Evolutionary conservation across 208 protist genomes (phyloP).

Genomic region (Histomonas meleagridis): DNA sequence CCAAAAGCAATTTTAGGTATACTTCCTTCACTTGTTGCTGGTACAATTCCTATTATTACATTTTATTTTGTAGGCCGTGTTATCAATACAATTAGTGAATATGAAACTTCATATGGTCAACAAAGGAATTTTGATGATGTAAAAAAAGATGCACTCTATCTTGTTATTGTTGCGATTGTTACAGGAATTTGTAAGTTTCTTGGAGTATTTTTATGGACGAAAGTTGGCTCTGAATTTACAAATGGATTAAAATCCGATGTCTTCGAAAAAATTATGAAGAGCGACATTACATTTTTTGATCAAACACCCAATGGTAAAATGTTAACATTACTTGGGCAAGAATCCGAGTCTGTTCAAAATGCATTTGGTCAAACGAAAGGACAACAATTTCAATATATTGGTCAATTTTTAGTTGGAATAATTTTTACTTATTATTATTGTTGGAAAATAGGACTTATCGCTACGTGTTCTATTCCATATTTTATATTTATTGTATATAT

Average conservation of each 20-base stretch:
- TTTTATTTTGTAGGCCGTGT: background rate
- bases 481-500: background rate
- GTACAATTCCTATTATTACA: background rate
- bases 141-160: background rate
- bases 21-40: background rate
- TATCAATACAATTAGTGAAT: background rate
- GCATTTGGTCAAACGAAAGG: background rate
- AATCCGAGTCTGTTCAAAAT: no score
- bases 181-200: background rate
- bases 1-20: background rate
- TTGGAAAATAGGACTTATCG: background rate
- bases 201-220: background rate
- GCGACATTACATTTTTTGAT: slow-evolving; percentile 13
- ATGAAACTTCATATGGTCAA: background rate
- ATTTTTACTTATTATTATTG: background rate
- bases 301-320: background rate
- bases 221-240: background rate
- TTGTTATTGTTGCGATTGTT: background rate
- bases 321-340: background rate
- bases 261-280: background rate
- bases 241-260: background rate
- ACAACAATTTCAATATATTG: background rate
- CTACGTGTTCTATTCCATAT: background rate
- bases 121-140: background rate
- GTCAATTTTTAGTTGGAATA: background rate